Percentiles rank a stretch among this genome's conserved stretches.
phyloP scores from a whole-genome alignment of 805 yeast genomes.

The Suhomyces kilbournensis region DNA sequence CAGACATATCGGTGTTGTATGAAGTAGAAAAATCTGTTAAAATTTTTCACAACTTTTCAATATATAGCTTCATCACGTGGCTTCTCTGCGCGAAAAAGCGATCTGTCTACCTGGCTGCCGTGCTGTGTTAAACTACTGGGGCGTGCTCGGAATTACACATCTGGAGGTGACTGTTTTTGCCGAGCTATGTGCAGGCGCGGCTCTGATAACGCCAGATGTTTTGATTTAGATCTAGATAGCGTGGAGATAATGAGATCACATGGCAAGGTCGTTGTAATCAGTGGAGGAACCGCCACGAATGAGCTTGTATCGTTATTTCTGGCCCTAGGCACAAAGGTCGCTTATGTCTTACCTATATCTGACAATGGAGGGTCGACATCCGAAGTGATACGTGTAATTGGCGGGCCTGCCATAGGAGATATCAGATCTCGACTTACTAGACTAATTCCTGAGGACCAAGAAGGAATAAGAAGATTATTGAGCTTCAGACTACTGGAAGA shows the following conservation, averaged over 20 bases:
- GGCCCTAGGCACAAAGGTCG: constrained; percentile 40
- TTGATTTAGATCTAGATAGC: neutral
- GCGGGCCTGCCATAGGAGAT: constrained; percentile 96
- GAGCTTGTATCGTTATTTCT: constrained; percentile 61
- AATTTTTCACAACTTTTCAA: constrained; percentile 7
- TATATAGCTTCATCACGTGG: constrained; percentile 1
- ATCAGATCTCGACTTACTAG: constrained; percentile 77
- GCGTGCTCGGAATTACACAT: constrained; percentile 40
- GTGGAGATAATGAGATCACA: neutral
- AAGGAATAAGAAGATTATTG: constrained; percentile 31
- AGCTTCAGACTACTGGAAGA: constrained; percentile 50
- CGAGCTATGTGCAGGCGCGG: constrained; percentile 18
- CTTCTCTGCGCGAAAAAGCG: neutral
- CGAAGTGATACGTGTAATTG: constrained; percentile 78
- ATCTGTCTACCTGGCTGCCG: constrained; percentile 1
- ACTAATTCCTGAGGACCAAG: constrained; percentile 56
- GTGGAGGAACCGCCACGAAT: constrained; percentile 90
- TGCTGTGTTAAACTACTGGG: constrained; percentile 24
- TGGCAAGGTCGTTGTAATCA: constrained; percentile 38
- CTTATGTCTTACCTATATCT: constrained; percentile 76
- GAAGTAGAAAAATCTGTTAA: constrained; percentile 5
- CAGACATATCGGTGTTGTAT: constrained; percentile 51
- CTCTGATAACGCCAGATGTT: neutral
- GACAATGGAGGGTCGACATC: constrained; percentile 97
- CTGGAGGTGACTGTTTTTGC: constrained; percentile 37